These are phyloP conservation scores for Rosa lucieae DNA, from an alignment of 306 rosid genomes.

Conservation along the genomic window DNA sequence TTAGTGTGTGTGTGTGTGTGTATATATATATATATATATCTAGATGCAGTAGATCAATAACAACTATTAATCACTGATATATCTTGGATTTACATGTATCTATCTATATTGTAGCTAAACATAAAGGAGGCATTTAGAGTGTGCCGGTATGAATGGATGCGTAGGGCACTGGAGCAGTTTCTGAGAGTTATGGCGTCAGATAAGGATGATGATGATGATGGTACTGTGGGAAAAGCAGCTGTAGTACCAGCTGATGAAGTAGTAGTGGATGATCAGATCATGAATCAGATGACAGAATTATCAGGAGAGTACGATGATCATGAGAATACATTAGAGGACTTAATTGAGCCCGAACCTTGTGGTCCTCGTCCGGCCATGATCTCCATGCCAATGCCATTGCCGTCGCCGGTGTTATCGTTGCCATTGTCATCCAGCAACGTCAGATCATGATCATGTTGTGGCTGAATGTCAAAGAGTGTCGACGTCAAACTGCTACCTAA, in stretches of 20 bases:
- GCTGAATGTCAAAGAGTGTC: not conserved
- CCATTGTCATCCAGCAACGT: not conserved
- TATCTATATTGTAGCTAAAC: constrained; percentile 43
- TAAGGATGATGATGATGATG: not conserved
- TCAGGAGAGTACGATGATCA: not conserved
- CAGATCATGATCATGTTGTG: not conserved
- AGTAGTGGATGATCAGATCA: not conserved
- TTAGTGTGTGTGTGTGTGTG: constrained; percentile 8
- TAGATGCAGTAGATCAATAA: not conserved
- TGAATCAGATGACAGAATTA: not conserved
- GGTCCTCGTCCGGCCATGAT: not conserved
- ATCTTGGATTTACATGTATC: not conserved
- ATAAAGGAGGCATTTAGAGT: constrained; percentile 61
- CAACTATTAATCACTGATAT: not conserved
- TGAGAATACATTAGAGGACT: not conserved
- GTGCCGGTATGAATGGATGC: constrained; percentile 90
- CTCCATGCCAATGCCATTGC: not conserved
- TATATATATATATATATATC: too few species aligned
- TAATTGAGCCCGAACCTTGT: not conserved
- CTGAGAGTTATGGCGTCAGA: constrained; percentile 41
- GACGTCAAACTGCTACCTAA: too few species aligned
- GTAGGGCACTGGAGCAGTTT: constrained; percentile 61
- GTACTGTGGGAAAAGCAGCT: not conserved
- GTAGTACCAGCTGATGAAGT: not conserved
- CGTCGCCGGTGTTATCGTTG: not conserved